Percentiles rank a stretch among this genome's conserved stretches.
phyloP scores from a whole-genome alignment of 2,329 filamentous ascomycete species.

The Penicillium sp. region DNA sequence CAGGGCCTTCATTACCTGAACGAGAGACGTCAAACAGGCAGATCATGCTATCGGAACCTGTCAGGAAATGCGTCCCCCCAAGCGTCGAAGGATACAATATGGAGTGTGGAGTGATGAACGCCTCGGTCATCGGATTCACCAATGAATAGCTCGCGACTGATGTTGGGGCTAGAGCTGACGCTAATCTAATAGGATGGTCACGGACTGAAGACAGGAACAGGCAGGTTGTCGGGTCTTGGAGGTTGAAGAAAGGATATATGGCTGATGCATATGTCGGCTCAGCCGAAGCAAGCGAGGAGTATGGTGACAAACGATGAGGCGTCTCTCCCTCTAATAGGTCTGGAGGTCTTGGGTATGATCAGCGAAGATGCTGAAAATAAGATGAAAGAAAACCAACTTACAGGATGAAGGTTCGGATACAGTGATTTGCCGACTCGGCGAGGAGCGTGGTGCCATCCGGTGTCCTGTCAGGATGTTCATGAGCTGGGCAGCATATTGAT shows the following conservation, averaged over 20 bases:
- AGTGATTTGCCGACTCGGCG: slow-evolving; percentile 52
- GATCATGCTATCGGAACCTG: slow-evolving; percentile 55
- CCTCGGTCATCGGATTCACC: slow-evolving; percentile 56
- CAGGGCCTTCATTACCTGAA: slow-evolving; percentile 46
- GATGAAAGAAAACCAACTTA: slow-evolving; percentile 28
- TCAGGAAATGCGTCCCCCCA: slow-evolving; percentile 54
- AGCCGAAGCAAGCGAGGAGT: slow-evolving; percentile 45
- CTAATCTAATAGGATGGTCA: slow-evolving; percentile 56
- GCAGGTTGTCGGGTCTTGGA: slow-evolving; percentile 50
- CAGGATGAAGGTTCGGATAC: slow-evolving; percentile 55
- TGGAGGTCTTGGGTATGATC: slow-evolving; percentile 38
- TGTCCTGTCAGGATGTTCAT: slow-evolving; percentile 32
- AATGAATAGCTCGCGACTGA: slow-evolving; percentile 55
- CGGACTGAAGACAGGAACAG: slow-evolving; percentile 53
- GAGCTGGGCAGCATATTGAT: not conserved
- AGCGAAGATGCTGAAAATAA: not conserved
- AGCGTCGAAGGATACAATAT: slow-evolving; percentile 51
- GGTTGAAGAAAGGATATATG: slow-evolving; percentile 54
- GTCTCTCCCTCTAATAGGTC: slow-evolving; percentile 46
- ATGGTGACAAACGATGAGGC: slow-evolving; percentile 44
- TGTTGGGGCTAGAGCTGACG: slow-evolving; percentile 52
- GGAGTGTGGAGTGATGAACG: slow-evolving; percentile 54
- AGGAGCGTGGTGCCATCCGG: slow-evolving; percentile 59
- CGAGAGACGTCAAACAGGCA: slow-evolving; percentile 56
- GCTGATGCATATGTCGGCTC: slow-evolving; percentile 55